Conservation (phyloP, 78 protist genomes). For the Polysphondylium violaceum region DNA sequence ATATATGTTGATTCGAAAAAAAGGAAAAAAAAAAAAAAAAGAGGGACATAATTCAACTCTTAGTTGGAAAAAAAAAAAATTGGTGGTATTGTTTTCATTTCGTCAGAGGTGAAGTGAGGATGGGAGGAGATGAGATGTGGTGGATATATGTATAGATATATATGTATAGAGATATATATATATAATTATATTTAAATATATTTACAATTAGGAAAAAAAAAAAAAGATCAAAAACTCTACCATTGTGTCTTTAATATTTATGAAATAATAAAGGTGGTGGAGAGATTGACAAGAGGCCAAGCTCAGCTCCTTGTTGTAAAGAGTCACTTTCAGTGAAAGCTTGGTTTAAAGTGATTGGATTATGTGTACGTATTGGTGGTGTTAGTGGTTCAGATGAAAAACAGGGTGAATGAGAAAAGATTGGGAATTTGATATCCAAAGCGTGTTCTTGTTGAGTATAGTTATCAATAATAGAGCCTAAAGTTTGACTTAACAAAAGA, state of each 20-base stretch:
- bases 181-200: too few species aligned
- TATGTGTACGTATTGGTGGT: slow-evolving; percentile 77
- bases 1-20: too few species aligned
- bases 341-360: slow-evolving; percentile 74
- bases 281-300: slow-evolving; percentile 53
- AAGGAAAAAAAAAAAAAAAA: too few species aligned
- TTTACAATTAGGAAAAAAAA: too few species aligned
- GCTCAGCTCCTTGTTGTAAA: slow-evolving; percentile 25
- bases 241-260: too few species aligned
- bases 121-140: too few species aligned
- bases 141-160: too few species aligned
- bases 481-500: slow-evolving; percentile 22
- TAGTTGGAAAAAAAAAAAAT: too few species aligned
- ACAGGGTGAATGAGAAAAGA: slow-evolving; percentile 51
- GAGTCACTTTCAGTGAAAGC: slow-evolving; percentile 29
- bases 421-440: slow-evolving; percentile 12
- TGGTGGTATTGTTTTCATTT: neutral
- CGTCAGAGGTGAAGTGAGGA: too few species aligned
- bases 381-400: slow-evolving; percentile 37
- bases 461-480: slow-evolving; percentile 32
- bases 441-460: neutral
- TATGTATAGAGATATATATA: too few species aligned
- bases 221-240: neutral
- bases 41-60: too few species aligned
- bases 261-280: slow-evolving; percentile 5